phyloP scores from a whole-genome alignment of 2,329 filamentous ascomycete genomes.

The Fusarium longipes region DNA sequence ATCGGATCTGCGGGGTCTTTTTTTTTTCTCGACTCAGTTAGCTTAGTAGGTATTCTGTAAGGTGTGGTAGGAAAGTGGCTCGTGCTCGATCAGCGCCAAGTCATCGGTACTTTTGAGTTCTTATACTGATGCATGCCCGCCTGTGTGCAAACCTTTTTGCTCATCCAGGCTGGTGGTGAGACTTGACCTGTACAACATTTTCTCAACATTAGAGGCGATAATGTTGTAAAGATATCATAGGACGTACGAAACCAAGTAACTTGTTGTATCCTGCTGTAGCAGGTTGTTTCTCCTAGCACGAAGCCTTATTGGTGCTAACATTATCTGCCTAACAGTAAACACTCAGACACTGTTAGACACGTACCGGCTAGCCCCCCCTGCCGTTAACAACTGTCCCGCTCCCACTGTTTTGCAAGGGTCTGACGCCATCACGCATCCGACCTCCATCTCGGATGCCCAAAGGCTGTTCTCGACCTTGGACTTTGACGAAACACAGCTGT shows the following conservation, averaged over 20 bases:
- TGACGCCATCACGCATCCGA: conserved; percentile 46
- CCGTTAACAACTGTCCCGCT: conserved; percentile 27
- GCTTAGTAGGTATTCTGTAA: no score
- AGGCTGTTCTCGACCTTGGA: conserved; percentile 32
- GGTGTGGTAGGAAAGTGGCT: conserved; percentile 27
- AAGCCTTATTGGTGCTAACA: no score
- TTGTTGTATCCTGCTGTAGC: no score
- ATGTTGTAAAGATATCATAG: background rate
- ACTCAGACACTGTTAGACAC: background rate
- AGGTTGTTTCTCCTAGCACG: no score
- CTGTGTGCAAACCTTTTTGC: background rate
- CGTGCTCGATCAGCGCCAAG: conserved; percentile 32
- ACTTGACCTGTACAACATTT: background rate
- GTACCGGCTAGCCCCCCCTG: conserved; percentile 32
- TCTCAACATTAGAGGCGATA: background rate
- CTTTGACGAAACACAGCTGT: conserved; percentile 36
- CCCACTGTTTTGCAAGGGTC: conserved; percentile 33
- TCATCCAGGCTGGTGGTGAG: background rate
- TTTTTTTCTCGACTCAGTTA: background rate
- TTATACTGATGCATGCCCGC: conserved; percentile 15
- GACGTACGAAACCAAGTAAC: background rate
- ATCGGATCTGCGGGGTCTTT: conserved; percentile 31
- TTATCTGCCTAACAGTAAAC: background rate
- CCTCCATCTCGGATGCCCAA: conserved; percentile 30
- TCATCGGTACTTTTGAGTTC: conserved; percentile 27